Base-by-base conservation (phyloP, 1,284 basidiomycete genomes). In the Stygiomarasmius scandens region DNA sequence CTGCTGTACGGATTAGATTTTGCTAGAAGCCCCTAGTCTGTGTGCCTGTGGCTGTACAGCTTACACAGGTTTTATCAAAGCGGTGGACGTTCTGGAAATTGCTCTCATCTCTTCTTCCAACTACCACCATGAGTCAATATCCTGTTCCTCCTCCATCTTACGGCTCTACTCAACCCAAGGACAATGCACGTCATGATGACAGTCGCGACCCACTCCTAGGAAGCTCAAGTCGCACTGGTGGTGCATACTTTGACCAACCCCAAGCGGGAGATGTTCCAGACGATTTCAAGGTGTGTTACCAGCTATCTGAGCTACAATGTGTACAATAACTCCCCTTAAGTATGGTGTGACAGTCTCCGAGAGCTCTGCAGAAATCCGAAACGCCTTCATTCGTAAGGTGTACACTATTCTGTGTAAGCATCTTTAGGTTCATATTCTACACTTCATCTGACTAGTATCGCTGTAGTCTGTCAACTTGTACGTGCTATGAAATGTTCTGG, bases 261-360 rank as follows among this genome's bases (percentile, higher is more conserved):
- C 77, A 72, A 22, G 73, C 72, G 49, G 87, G 79, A 48, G 90
- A 92, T 65, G 66, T 92, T 56, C 91, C 90, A 1, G 90, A 93
- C 68, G 90, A 93, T 70, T 93, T 93, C 82, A 90, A 92, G 82
- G 90, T 89, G 60, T 38, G 72, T 68, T 11, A 12, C 20, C 11
- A 29, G 23, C 23, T n/a, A n/a, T 20, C 47, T 56, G 44, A 5
- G 22, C 34, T 48, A 14, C 5, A 23, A 55, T 16, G 52, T 9
- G 9, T 10, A 34, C 38, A 45, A n/a, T 41, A 55, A 36, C 49
- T 29, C 9, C 48, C 16, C 36, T 45, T 1, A 52, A 92, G 90
- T 93, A 93, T 67, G 90, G 90, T 2, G 85, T 87, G 0, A 84
- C 83, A 1, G 90, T 93, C 9, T 82, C 85, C 1, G 90, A 92